Evolutionary conservation across 2,329 filamentous ascomycete genomes (phyloP).

Genomic region (Exophiala oligosperma): DNA sequence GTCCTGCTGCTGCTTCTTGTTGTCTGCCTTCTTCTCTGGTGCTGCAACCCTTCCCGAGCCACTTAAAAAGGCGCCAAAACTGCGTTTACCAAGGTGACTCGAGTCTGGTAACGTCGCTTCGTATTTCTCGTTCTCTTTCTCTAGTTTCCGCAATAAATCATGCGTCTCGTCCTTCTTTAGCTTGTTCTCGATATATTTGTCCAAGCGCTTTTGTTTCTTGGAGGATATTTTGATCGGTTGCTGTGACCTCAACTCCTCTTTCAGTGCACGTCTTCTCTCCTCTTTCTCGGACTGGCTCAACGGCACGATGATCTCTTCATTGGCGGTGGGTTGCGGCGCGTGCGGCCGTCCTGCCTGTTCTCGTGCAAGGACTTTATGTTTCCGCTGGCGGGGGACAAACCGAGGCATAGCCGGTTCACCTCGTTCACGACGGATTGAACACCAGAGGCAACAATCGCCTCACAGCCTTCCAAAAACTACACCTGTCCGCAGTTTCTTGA

Average conservation of each 20-base stretch:
- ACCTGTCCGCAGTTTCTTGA: not conserved
- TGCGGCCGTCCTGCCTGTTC: constrained; percentile 24
- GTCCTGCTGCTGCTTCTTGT: constrained; percentile 5
- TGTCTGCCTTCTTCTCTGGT: not conserved
- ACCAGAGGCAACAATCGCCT: not conserved
- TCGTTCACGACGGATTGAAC: not conserved
- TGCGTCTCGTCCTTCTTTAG: constrained; percentile 90
- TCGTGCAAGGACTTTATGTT: constrained; percentile 51
- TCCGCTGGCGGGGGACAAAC: constrained; percentile 58
- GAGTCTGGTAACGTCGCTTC: constrained; percentile 78
- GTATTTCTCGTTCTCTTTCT: constrained; percentile 71
- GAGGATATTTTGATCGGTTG: constrained; percentile 56
- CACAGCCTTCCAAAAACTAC: not conserved
- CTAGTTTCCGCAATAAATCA: constrained; percentile 79
- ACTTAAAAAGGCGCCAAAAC: constrained; percentile 61
- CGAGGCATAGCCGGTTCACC: constrained; percentile 40
- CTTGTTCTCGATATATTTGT: constrained; percentile 82
- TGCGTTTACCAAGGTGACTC: constrained; percentile 69
- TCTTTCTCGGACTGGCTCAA: constrained; percentile 54
- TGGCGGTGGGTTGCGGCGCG: constrained; percentile 2
- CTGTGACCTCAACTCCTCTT: constrained; percentile 55
- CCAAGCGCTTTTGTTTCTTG: constrained; percentile 67
- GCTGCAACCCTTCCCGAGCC: not conserved
- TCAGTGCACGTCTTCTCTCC: constrained; percentile 52
- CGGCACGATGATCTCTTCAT: constrained; percentile 21